Evolutionary conservation across 495 filamentous ascomycete species (phyloP).

Genomic region (Symbiotaphrina buchneri): DNA sequence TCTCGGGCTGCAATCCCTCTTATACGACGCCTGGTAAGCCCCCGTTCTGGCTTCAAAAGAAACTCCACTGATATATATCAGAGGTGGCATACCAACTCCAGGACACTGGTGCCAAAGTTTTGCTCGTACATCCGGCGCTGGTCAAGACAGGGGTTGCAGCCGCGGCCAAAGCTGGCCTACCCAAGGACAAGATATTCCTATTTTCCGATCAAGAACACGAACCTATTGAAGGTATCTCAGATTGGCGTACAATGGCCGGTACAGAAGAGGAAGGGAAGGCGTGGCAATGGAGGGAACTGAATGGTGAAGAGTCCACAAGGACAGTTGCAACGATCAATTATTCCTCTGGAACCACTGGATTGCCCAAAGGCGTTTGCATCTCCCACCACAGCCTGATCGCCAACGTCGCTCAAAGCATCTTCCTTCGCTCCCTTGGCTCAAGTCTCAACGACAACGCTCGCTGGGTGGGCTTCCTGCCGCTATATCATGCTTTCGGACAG

Average conservation of each 20-base stretch:
- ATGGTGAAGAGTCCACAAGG: too few relatives aligned
- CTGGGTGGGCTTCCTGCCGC: constrained; percentile 42
- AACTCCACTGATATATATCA: too few relatives aligned
- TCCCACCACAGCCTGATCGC: constrained; percentile 49
- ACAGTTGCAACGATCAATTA: constrained; percentile 59
- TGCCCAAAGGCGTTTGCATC: constrained; percentile 69
- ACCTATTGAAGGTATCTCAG: too few relatives aligned
- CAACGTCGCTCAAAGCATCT: constrained; percentile 33
- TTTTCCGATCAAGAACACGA: constrained; percentile 53
- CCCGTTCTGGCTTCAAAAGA: too few relatives aligned
- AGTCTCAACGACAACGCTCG: constrained; percentile 13
- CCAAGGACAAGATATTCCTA: constrained; percentile 44
- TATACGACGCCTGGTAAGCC: too few relatives aligned
- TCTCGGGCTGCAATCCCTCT: too few relatives aligned
- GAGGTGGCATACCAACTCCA: constrained; percentile 83
- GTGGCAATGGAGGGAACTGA: too few relatives aligned
- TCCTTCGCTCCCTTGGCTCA: constrained; percentile 20
- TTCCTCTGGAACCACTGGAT: constrained; percentile 56
- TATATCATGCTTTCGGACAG: constrained; percentile 44
- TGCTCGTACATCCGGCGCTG: constrained; percentile 47
- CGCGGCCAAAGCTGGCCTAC: constrained; percentile 41
- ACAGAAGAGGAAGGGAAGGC: too few relatives aligned
- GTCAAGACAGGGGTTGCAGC: constrained; percentile 41
- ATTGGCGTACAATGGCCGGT: too few relatives aligned
- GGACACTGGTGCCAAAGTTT: constrained; percentile 52